These are phyloP conservation scores for Globisporangium abappressorium DNA, from an alignment of 352 stramenopile species.

Conservation along the genomic window DNA sequence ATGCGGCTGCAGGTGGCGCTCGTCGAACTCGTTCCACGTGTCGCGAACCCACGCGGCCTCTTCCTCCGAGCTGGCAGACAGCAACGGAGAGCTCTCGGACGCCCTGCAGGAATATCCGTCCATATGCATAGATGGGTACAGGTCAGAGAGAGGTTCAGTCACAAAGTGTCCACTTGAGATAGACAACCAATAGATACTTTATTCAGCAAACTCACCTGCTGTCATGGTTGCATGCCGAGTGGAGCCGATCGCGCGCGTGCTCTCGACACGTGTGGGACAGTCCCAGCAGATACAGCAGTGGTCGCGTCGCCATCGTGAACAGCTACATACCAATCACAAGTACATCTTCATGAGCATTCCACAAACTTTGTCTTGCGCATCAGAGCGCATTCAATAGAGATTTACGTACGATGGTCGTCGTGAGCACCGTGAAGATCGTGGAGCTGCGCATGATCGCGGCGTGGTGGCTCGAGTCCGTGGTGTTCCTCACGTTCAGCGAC, in stretches of 20 bases:
- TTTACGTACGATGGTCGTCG: constrained; percentile 43
- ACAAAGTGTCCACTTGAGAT: background rate
- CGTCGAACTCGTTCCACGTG: constrained; percentile 56
- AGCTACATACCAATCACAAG: constrained; percentile 14
- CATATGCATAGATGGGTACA: background rate
- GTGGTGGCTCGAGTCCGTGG: constrained; percentile 30
- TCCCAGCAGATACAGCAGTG: constrained; percentile 24
- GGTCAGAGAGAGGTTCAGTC: background rate
- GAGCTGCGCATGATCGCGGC: constrained; percentile 65
- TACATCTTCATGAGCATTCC: background rate
- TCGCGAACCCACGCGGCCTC: constrained; percentile 45
- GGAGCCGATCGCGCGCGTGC: constrained; percentile 20
- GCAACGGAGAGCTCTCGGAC: constrained; percentile 22
- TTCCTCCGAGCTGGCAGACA: constrained; percentile 25
- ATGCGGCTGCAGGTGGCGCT: constrained; percentile 62
- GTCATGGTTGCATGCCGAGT: background rate
- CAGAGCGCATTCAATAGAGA: too few relatives aligned
- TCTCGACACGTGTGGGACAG: constrained; percentile 26
- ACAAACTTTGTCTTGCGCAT: background rate
- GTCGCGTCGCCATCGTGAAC: constrained; percentile 28
- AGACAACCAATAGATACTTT: background rate
- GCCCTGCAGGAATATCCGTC: background rate
- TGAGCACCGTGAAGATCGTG: constrained; percentile 62
- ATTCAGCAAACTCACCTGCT: background rate
- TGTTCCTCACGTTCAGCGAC: constrained; percentile 63